phyloP scores from a whole-genome alignment of 2,329 filamentous ascomycete genomes.

The Fusarium sp. region DNA sequence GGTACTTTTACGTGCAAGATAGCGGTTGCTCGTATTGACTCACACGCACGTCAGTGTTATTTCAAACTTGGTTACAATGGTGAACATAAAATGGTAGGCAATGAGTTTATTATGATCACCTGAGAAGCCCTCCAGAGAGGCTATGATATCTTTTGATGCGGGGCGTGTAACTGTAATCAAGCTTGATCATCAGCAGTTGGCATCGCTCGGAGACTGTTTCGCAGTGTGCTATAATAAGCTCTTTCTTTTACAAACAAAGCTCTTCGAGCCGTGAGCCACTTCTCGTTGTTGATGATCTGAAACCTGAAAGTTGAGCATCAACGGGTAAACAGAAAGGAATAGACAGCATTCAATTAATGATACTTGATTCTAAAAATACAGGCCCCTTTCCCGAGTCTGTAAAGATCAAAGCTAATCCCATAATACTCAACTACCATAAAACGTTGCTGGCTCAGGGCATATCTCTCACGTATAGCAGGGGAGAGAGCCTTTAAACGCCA shows the following conservation, averaged over 20 bases:
- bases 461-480: background rate
- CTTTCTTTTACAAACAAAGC: conserved; percentile 50
- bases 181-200: conserved; percentile 53
- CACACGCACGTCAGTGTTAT: conserved; percentile 52
- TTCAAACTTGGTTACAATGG: conserved; percentile 48
- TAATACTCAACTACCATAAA: background rate
- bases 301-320: conserved; percentile 34
- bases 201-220: conserved; percentile 46
- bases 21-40: conserved; percentile 50
- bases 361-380: background rate
- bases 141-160: conserved; percentile 39
- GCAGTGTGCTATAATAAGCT: conserved; percentile 44
- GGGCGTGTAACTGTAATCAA: conserved; percentile 50
- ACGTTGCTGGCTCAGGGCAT: conserved; percentile 3
- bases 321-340: background rate
- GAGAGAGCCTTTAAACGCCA: background rate
- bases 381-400: background rate
- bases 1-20: conserved; percentile 52
- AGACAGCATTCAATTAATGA: background rate
- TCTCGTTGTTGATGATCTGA: conserved; percentile 47
- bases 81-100: conserved; percentile 62
- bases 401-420: background rate
- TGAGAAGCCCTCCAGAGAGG: conserved; percentile 48
- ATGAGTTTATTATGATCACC: conserved; percentile 50
- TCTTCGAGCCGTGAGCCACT: conserved; percentile 50